These are phyloP conservation scores for Sporothrix brasiliensis DNA, from an alignment of 2,329 filamentous ascomycete genomes.

Conservation along the genomic window DNA sequence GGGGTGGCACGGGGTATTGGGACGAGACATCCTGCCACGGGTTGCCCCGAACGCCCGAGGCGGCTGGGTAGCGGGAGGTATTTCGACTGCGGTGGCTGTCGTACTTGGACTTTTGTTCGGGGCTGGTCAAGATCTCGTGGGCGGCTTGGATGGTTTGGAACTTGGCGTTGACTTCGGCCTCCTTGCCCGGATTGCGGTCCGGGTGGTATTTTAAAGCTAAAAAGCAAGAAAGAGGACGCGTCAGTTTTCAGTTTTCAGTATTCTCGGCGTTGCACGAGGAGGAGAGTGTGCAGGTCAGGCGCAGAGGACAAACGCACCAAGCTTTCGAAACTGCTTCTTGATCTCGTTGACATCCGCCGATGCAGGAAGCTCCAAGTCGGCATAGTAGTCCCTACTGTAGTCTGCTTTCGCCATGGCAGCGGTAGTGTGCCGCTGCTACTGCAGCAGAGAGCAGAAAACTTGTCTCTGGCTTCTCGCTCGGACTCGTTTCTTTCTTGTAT, in stretches of 20 bases:
- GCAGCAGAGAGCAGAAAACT: conserved; percentile 17
- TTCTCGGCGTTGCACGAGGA: background rate
- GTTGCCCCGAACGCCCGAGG: conserved; percentile 61
- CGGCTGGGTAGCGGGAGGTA: conserved; percentile 47
- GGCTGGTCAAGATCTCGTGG: conserved; percentile 69
- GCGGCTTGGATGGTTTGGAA: conserved; percentile 87
- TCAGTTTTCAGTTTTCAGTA: background rate
- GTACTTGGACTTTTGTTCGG: conserved; percentile 56
- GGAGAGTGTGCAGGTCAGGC: background rate
- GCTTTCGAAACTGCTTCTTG: conserved; percentile 82
- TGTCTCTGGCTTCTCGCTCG: background rate
- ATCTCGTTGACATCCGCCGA: conserved; percentile 73
- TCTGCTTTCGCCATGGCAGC: conserved; percentile 69
- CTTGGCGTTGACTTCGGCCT: conserved; percentile 75
- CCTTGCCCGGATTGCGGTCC: conserved; percentile 82
- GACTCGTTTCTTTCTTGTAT: conserved; percentile 1
- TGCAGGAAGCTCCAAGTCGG: conserved; percentile 72
- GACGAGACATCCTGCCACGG: conserved; percentile 57
- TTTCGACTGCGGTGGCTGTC: conserved; percentile 51
- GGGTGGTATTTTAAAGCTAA: conserved; percentile 85
- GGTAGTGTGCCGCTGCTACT: background rate
- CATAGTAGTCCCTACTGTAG: conserved; percentile 74
- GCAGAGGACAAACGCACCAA: conserved; percentile 56
- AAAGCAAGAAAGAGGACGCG: background rate
- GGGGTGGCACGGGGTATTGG: conserved; percentile 54